Base-by-base conservation (phyloP, 306 rosid species). In the Comarum palustre region DNA sequence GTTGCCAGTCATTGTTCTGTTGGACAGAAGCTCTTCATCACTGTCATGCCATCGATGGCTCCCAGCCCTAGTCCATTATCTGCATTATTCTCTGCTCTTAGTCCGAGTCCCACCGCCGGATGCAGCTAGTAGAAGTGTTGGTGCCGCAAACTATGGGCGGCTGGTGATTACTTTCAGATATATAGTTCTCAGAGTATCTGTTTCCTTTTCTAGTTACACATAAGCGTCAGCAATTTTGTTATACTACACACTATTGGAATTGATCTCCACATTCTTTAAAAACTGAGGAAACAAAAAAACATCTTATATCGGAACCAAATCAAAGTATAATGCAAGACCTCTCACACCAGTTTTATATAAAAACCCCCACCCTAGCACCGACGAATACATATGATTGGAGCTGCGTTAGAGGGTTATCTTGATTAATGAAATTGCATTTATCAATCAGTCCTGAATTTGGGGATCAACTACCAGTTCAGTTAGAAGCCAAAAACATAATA, bases 1-100 rank as follows among this genome's bases (percentile, higher is more conserved):
- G 65, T 84, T 65, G 34, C 41, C 22, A 2, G 24, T 42, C 86
- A 84, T 58, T 86, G 88, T 54, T 72, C 39, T 9, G 45, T 3
- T 10, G 88, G 72, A 12, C 75, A 77, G 79, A 88, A 78, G 85
- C 81, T 87, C 57, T 25, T 69, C 54, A 82, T 85, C 24, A 81
- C 71, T 2, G 92, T 85, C 34, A 62, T 79, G 31, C 54, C 69
- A 16, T 71, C 75, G 0, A 24, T 47, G 7, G 51, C 65, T 22
- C 68, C 47, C 22, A 27, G 60, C 72, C 48, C 48, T 22, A 15
- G 54, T 65, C 38, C 66, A 48, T 1, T 31, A 73, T 20, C 47
- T 20, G 52, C 55, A 8, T 6, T 34, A 14, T n/a, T 47, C 15
- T 1, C 31, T 4, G 36, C 36, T 51, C 24, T 31, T 9, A 19